Evolutionary conservation across 2,329 filamentous ascomycete genomes (phyloP), one percentile per base, ranked within the genome.

Genomic region (Ceratocystis cacaofunesta): DNA sequence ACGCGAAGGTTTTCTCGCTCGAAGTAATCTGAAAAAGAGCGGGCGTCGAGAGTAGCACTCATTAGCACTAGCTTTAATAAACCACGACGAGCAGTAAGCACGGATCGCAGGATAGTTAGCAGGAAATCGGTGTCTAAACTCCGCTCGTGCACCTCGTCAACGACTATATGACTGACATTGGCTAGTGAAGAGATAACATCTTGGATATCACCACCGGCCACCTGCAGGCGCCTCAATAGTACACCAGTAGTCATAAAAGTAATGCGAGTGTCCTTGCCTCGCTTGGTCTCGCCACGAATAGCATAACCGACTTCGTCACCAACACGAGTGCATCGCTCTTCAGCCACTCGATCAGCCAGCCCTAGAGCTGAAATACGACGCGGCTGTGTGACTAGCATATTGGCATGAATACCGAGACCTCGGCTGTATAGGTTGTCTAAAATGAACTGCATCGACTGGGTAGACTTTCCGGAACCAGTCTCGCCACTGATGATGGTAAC

Each of bases 231-330:
- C 68, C 94, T 82, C 19, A 99, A 81, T 46, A 99, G 78, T 2
- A 99, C 91, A 83, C 92, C 92, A 8, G 92, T 96, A 0, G 92
- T 99, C 68, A 96, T 89, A 72, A 97, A 97, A 0, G 89, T 96
- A 71, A 97, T 95, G 74, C 88, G 92, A 0, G 94, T 97, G 57
- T 83, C 79, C 17, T 77, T 76, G 67, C 84, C 87, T 50, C 85
- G 80, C 70, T 88, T 92, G 43, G 88, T 92, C 73, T 97, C 92
- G 69, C 92, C 92, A 68, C 92, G 86, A 70, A 99, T 96, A 5
- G 87, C 83, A 73, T 95, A 97, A 5, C 92, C 92, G 44, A 97
- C 86, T 74, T 97, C 92, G 61, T 90, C 85, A 3, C 94, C 92
- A 10, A 96, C 86, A 43, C 77, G 78, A 7, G 83, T 84, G 73